These are phyloP conservation scores for Acrocalymma vagum DNA, from an alignment of 2,329 filamentous ascomycete species.

Conservation along the genomic window DNA sequence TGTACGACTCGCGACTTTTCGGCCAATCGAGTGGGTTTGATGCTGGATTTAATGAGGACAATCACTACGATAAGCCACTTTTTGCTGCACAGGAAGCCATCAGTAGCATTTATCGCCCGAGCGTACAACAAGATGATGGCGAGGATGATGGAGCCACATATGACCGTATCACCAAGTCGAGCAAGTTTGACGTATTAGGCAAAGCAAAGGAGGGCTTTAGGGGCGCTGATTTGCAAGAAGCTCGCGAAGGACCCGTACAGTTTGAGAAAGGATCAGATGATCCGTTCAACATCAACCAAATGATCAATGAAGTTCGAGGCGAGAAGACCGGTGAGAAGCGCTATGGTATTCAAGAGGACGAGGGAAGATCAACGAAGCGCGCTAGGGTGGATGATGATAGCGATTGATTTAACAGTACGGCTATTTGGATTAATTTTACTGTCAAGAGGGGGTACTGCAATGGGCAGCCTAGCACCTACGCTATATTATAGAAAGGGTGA, in stretches of 20 bases:
- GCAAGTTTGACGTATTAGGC: slow-evolving; percentile 88
- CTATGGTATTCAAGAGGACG: slow-evolving; percentile 76
- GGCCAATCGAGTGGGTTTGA: slow-evolving; percentile 93
- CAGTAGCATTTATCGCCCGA: slow-evolving; percentile 89
- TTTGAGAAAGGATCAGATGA: slow-evolving; percentile 91
- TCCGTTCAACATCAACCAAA: slow-evolving; percentile 93
- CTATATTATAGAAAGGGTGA: too few species aligned
- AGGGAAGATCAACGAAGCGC: slow-evolving; percentile 68
- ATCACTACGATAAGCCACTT: slow-evolving; percentile 94
- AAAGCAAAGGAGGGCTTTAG: slow-evolving; percentile 87
- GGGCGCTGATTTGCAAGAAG: slow-evolving; percentile 83
- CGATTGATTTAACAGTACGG: slow-evolving; percentile 26
- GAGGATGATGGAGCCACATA: slow-evolving; percentile 84
- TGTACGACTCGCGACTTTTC: slow-evolving; percentile 97
- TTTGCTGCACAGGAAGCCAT: slow-evolving; percentile 97
- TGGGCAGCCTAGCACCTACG: too few species aligned
- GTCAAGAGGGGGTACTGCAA: too few species aligned
- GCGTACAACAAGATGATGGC: slow-evolving; percentile 73
- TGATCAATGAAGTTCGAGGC: slow-evolving; percentile 81
- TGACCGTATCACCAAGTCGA: slow-evolving; percentile 85
- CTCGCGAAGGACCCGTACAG: slow-evolving; percentile 89
- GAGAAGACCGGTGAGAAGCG: slow-evolving; percentile 72
- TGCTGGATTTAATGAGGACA: slow-evolving; percentile 95
- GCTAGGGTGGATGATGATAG: slow-evolving; percentile 79
- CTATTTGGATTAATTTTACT: too few species aligned